Base-by-base conservation (phyloP, 768 basidiomycete genomes). In the Podaxis pistillaris region DNA sequence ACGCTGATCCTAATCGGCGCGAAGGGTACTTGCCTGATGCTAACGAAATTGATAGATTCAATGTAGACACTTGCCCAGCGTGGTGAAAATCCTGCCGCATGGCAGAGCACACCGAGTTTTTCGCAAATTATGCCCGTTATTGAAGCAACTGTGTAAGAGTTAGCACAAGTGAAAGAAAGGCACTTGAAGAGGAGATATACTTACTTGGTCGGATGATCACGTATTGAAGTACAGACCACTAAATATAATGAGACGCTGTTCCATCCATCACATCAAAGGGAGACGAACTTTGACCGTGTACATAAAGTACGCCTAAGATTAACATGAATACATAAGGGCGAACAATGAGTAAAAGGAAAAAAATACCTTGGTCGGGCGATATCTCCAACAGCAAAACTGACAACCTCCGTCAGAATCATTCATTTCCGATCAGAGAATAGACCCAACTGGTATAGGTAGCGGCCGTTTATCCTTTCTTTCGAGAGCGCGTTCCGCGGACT, bases 221-320 rank as follows among this genome's bases (percentile, higher is more conserved):
- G 71, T 94, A 96, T 83, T 97, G 95, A 63, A 97, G 75, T 6
- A 96, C 94, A 44, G 84, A 79, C 92, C 93, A 96, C 85, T 93
- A 69, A 4, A 7, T 38, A 40, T 17, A 13, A 26, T 54, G 11
- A 38, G 28, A 15, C n/a, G 26, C 12, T n/a, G 28, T 17, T 24
- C 6, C 17, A 36, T 15, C 38, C 2, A 62, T 26, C 7, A 30
- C n/a, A 22, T 41, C n/a, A 26, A 28, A 37, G n/a, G 28, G 3
- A 13, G n/a, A 28, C 74, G 5, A 66, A 89, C 93, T 79, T 93
- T 93, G 71, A 93, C 74, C 9, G 91, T 88, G 69, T 93, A 89
- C 86, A 96, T 91, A 72, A 96, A 96, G 75, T 96, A 94, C 1
- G 89, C 79, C 86, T 91, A 58, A 13, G 11, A 54, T 64, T 36